Evolutionary conservation across 345 rosid species (phyloP), one percentile per base, ranked within the genome.

Genomic region (Brassica nigra): DNA sequence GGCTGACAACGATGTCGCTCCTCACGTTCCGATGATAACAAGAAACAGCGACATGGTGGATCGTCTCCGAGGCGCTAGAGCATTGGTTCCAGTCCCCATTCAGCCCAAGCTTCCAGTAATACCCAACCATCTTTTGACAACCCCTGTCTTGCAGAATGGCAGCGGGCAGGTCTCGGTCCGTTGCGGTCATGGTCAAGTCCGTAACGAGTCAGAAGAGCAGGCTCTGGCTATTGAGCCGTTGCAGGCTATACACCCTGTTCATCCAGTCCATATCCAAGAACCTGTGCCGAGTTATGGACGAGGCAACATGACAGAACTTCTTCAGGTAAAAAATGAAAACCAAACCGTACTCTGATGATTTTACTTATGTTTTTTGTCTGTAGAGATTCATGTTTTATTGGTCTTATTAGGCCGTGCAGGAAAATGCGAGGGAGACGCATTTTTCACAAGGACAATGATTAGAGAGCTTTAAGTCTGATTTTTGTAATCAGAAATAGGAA

Each of bases 251-350:
- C 91, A 84, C 69, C 90, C 94, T 2, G 73, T 42, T 68, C 87
- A 82, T 36, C 77, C 91, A 61, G 85, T 71, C 29, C 79, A 84
- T 77, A 58, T 80, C 57, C 73, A 87, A 5, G 87, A 78, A 74
- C 89, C 90, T 15, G 9, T 83, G 74, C 89, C 87, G 54, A 86
- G 84, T 71, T 87, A 82, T 33, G 88, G 89, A 82, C 76, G 85
- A 71, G 97, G 93, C 37, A 91, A 88, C 78, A 89, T 93, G 97
- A 91, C 96, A 5, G 90, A 93, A 80, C 91, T 93, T 29, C 84
- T 95, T 83, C 93, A 90, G 98, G 99, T 95, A 85, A 54, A 37
- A n/a, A 23, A 5, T 31, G 27, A 15, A 14, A 31, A 44, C 29
- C 10, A 16, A 66, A 71, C 66, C 57, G 30, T 8, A 80, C 59